Evolutionary conservation across 192 early-diverging fungal species (phyloP), one percentile per base, ranked within the genome.

Genomic region (Coemansia sp.): DNA sequence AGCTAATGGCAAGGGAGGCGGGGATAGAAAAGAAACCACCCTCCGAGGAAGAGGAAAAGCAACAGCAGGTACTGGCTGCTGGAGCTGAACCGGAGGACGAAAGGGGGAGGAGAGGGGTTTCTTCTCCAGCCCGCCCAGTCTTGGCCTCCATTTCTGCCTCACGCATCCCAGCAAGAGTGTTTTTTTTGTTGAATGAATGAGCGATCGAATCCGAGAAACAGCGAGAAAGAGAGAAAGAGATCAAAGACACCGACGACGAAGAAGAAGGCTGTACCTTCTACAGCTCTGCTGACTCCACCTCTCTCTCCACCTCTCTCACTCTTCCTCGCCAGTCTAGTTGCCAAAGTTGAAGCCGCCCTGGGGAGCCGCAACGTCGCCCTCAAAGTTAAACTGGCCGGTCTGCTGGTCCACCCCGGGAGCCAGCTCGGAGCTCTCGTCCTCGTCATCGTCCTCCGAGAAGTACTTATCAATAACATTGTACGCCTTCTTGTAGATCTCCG

Each of bases 401-500:
- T 81, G 74, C 65, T 87, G 74, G 80, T 94, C 89, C 51, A 93
- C 86, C 37, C 88, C 86, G 13, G 93, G 90, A 51, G 85, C 88
- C 65, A 96, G 73, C 37, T 80, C 80, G 59, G 43, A 73, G 68
- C 77, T 86, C 54, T 84, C 82, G 37, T 91, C 91, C 38, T 93
- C 93, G 16, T 90, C 92, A 32, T 86, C 92, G 1, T 94, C 93
- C 7, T 97, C 95, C 45, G 78, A 80, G 82, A 96, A 99, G 88
- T 97, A 99, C 83, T 90, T 94, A 84, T 97, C 95, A 65, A 99
- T 97, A 76, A 99, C 93, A 64, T 79, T 72, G 81, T 96, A 98
- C 0, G 94, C 91, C 85, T 99, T 98, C 84, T 88, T 91, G 89
- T 99, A 98, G 70, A 99, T 94, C 25, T 96, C 96, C n/a, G 79